A percentile compares a stretch with the other conserved stretches of the same genome.
Evolutionary conservation across 2,329 filamentous ascomycete genomes (phyloP).

Genomic region (Aphanocladium album): DNA sequence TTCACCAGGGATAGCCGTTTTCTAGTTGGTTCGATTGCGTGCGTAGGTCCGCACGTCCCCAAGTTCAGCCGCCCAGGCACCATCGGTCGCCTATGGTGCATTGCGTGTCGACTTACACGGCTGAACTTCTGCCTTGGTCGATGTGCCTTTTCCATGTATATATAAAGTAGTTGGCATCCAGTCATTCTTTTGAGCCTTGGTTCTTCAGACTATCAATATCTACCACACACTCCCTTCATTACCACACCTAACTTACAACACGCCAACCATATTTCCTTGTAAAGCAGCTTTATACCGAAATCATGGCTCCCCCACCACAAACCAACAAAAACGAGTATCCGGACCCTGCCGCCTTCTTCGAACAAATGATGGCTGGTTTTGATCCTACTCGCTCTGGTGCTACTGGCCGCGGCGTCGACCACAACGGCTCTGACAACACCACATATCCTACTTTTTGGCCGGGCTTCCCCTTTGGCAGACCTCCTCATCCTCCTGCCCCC

Average conservation of each 20-base stretch:
- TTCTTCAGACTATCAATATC: background rate
- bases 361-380: slow-evolving; percentile 31
- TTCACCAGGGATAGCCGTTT: background rate
- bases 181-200: background rate
- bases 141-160: background rate
- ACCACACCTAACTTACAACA: background rate
- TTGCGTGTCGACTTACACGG: slow-evolving; percentile 1
- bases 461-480: slow-evolving; percentile 29
- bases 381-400: slow-evolving; percentile 23
- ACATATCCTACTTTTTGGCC: slow-evolving; percentile 22
- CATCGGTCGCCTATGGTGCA: background rate
- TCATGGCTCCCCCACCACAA: background rate
- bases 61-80: slow-evolving; percentile 8
- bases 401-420: slow-evolving; percentile 33
- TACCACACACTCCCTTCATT: background rate
- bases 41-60: background rate
- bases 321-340: background rate
- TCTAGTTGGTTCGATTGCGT: slow-evolving; percentile 5
- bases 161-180: background rate
- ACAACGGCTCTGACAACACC: slow-evolving; percentile 4
- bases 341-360: background rate
- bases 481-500: slow-evolving; percentile 4
- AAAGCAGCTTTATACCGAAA: background rate
- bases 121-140: background rate
- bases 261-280: background rate